Evolutionary conservation across 2,329 filamentous ascomycete genomes (phyloP), one percentile per base, ranked within the genome.

Genomic region (Colletotrichum sp.): DNA sequence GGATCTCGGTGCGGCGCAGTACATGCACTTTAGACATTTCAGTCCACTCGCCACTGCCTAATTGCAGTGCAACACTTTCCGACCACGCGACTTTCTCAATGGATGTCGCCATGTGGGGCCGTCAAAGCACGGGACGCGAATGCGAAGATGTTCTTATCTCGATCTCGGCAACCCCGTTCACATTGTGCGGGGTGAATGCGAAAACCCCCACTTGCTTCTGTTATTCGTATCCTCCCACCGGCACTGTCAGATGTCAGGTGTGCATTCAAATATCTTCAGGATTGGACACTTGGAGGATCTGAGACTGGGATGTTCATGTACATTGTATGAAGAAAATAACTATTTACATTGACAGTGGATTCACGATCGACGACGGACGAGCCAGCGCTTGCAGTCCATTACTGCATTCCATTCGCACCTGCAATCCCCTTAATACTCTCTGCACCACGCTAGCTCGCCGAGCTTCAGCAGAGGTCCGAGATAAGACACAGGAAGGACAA

Each of bases 401-500:
- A 13, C 44, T 52, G 44, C 44, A 21, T 52, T 21, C 44, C 44
- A 5, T 52, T 52, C 44, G 10, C 44, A 52, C 10, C 44, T 52
- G n/a, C 44, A 52, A 52, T 52, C n/a, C 44, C 18, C 44, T 59
- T 57, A 71, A n/a, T 26, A 8, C 9, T 49, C 55, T 55, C 70
- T 72, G 21, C 71, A 73, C 71, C 71, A 73, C 5, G n/a, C 57
- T 9, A 10, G 24, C 57, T 55, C 65, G 13, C 3, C 6, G 6
- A 59, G 24, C 18, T 39, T 75, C n/a, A 81, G 68, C 10, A 80
- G 59, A 3, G 79, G 80, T 4, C 80, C 80, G 18, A 80, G 76
- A n/a, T 80, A 81, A 8, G 80, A 80, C 76, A 79, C 76, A 10
- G 80, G 80, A 8, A 73, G 55, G 8, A 81, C 77, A 74, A 72